Evolutionary conservation across 2,329 filamentous ascomycete genomes (phyloP).

Genomic region (Mycosphaerella sp.): DNA sequence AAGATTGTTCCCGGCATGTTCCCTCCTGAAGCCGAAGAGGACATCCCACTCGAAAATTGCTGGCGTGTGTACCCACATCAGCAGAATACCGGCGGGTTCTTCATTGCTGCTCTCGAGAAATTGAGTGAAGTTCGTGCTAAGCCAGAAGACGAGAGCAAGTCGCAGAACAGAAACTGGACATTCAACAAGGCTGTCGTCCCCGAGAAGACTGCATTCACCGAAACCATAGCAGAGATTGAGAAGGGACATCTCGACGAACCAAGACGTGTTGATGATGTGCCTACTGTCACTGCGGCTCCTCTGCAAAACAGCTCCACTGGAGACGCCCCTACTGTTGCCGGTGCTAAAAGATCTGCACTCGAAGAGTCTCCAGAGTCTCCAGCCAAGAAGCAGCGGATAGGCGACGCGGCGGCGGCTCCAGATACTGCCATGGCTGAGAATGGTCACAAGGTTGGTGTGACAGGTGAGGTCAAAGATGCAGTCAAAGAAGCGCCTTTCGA

Average conservation of each 20-base stretch:
- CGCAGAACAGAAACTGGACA: conserved; percentile 30
- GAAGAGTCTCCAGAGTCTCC: conserved; percentile 35
- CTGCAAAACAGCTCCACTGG: conserved; percentile 13
- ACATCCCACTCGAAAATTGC: conserved; percentile 76
- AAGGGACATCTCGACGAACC: conserved; percentile 22
- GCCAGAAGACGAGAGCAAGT: conserved; percentile 57
- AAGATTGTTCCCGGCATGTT: conserved; percentile 83
- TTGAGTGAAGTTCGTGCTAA: conserved; percentile 74
- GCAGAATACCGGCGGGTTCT: conserved; percentile 96
- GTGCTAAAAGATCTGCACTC: conserved; percentile 39
- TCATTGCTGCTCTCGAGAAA: conserved; percentile 94
- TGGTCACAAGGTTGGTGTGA: conserved; percentile 16
- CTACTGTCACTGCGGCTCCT: conserved; percentile 4
- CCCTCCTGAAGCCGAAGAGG: conserved; percentile 54
- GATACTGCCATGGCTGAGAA: conserved; percentile 11
- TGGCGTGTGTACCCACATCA: conserved; percentile 92
- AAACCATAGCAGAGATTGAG: conserved; percentile 40
- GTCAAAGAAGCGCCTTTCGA: conserved; percentile 25
- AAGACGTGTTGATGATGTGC: conserved; percentile 8
- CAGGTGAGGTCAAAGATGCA: conserved; percentile 20
- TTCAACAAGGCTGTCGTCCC: conserved; percentile 24
- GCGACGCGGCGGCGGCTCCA: conserved; percentile 23
- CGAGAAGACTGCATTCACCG: conserved; percentile 29
- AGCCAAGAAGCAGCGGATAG: conserved; percentile 32
- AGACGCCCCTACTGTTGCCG: conserved; percentile 11